Evolutionary conservation across 2,329 filamentous ascomycete genomes (phyloP), one percentile per base, ranked within the genome.

Genomic region (Colletotrichum tabaci): DNA sequence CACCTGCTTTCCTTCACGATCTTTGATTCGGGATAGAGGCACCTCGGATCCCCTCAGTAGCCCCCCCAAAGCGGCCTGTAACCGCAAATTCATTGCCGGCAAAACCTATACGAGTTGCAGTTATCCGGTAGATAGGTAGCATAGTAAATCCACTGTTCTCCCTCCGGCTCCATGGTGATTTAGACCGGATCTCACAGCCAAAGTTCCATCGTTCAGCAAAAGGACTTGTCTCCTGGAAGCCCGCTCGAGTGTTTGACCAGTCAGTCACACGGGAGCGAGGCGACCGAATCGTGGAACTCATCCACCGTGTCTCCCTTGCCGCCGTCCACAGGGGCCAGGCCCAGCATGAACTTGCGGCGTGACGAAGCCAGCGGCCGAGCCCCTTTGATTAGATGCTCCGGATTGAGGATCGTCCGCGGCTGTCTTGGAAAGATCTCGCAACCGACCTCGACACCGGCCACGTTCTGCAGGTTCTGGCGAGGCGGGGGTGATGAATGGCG

Each of bases 301-400:
- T 90, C 91, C 2, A 86, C 78, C 76, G 80, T 83, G 56, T 83
- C 82, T n/a, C 82, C 80, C 76, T 83, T 86, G n/a, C 77, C 81
- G 3, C 75, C 76, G 0, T 84, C 84, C 4, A 80, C 88, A 0
- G 90, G 90, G 26, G 4, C 26, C 6, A 92, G 84, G 76, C 92
- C 89, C 23, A 91, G 87, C 6, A 92, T 86, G 75, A 91, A 92
- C 21, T 26, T 86, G 83, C 0, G 90, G 90, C 81, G 85, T 90
- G 82, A 87, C 85, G 79, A 91, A 92, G 1, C 90, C 90, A 0
- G 89, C 89, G 55, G 91, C 87, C 0, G 85, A 88, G 40, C 90
- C 90, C 13, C 88, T 87, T 77, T 26, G 85, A 82, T 77, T 4
- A 26, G 26, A 26, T 4, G 26, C 3, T 92, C 89, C 0, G 92